Base-by-base conservation (phyloP, 768 basidiomycete species). In the Lyophyllum atratum region DNA sequence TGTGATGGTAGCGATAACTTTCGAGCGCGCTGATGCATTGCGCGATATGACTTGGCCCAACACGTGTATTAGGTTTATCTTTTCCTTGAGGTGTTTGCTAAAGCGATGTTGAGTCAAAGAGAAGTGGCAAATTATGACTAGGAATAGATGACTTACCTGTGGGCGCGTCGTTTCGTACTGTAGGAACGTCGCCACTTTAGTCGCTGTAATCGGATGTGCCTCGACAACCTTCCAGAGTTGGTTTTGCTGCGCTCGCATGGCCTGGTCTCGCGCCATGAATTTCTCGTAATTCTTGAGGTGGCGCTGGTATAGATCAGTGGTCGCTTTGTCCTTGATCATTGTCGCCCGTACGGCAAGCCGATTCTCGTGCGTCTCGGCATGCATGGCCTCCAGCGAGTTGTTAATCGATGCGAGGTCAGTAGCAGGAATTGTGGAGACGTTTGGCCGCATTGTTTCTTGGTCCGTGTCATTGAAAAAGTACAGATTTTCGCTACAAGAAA, bases 111-210 rank as follows among this genome's bases (percentile, higher is more conserved):
- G n/a, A n/a, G n/a, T n/a, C n/a, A n/a, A 43, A 19, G 15, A 9
- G 19, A 21, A 43, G n/a, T n/a, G 19, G 19, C n/a, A n/a, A n/a
- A n/a, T n/a, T n/a, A n/a, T n/a, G 21, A n/a, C n/a, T n/a, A n/a
- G 8, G 11, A 43, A 19, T 21, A 43, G 11, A 17, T 6, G 15
- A 4, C 42, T 43, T 51, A 74, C 74, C 68, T 73, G 72, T 21
- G 55, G 44, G 1, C 66, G 63, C 0, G 63, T 68, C 9, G 63
- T 61, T 45, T 72, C 69, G 51, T 72, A 61, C 17, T 68, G 34
- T 7, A 75, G 66, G 52, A 72, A 76, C 7, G 67, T 21, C 0
- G 65, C 63, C 1, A 67, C 74, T 40, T 75, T 75, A 1, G 61
- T 60, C 0, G 62, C 65, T 0, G 65, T 69, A 46, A 75, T 68